Percentiles rank a stretch among this genome's conserved stretches.
Evolutionary conservation across 768 basidiomycete genomes (phyloP).

Genomic region (Phaffia australis): DNA sequence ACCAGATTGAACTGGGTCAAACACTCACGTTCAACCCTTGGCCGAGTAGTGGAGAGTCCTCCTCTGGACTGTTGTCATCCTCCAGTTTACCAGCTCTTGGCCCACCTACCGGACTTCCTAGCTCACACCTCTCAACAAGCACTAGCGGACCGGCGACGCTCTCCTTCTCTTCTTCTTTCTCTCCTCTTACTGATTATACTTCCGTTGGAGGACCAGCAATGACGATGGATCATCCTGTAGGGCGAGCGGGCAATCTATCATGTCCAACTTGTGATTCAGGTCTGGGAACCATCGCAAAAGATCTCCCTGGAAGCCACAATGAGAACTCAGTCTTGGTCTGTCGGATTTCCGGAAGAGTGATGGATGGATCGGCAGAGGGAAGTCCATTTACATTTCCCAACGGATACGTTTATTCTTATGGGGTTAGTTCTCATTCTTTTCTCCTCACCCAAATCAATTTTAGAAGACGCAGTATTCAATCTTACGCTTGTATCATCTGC

Average conservation of each 20-base stretch:
- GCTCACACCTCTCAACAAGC: slow-evolving; percentile 32
- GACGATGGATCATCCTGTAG: too few species aligned
- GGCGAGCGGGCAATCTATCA: slow-evolving; percentile 38
- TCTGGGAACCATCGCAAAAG: slow-evolving; percentile 62
- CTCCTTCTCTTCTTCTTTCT: slow-evolving; percentile 14
- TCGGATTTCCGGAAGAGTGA: slow-evolving; percentile 76
- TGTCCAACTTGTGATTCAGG: slow-evolving; percentile 77
- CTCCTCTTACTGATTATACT: background rate
- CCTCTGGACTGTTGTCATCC: background rate
- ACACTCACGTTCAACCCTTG: background rate
- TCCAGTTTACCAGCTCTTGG: background rate
- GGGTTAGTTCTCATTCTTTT: slow-evolving; percentile 47
- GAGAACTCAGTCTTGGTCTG: slow-evolving; percentile 94
- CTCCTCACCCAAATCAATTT: too few species aligned
- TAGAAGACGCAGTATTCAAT: background rate
- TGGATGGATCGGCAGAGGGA: slow-evolving; percentile 78
- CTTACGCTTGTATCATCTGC: background rate
- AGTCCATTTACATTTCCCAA: slow-evolving; percentile 75
- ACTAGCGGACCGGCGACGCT: slow-evolving; percentile 36
- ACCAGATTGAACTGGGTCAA: too few species aligned
- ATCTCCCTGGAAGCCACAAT: slow-evolving; percentile 87
- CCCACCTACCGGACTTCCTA: slow-evolving; percentile 25
- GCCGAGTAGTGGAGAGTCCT: background rate
- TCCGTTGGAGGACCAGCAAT: background rate
- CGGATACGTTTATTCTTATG: slow-evolving; percentile 84